A percentile compares a stretch with the other conserved stretches of the same genome.
phyloP scores from a whole-genome alignment of 176 grass and related monocot species.

The Leersia perrieri region DNA sequence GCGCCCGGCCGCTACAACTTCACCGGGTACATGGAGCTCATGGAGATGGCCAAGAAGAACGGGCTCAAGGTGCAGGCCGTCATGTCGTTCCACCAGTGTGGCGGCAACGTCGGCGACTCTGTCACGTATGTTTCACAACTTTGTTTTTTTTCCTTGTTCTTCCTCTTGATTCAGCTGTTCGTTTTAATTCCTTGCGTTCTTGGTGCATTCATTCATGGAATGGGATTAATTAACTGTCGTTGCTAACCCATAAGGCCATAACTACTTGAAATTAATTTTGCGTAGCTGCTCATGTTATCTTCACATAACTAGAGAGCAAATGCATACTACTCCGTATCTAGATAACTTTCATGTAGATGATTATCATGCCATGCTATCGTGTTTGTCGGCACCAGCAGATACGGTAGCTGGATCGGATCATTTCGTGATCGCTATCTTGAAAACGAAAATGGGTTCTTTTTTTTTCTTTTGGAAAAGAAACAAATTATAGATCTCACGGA shows the following conservation, averaged over 20 bases:
- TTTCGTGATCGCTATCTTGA: neutral
- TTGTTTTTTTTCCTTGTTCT: too few species aligned
- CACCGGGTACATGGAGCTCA: slow-evolving; percentile 60
- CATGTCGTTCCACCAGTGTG: slow-evolving; percentile 93
- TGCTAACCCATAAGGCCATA: neutral
- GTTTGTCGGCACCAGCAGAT: neutral
- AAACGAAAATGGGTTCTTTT: neutral
- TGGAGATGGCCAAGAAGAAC: slow-evolving; percentile 56
- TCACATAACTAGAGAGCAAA: neutral
- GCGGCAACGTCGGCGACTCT: slow-evolving; percentile 72
- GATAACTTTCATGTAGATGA: neutral
- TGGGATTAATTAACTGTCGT: neutral
- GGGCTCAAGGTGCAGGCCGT: slow-evolving; percentile 81
- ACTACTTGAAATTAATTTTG: neutral
- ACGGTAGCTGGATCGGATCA: neutral
- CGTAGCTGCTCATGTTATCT: neutral
- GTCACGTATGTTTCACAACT: slow-evolving; percentile 35
- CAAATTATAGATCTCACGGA: neutral
- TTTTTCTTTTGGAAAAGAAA: neutral
- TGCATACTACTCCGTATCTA: too few species aligned
- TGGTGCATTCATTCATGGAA: neutral
- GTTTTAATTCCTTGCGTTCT: neutral
- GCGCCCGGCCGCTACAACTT: slow-evolving; percentile 52
- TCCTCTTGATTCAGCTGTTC: neutral
- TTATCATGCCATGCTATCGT: neutral